phyloP scores from a whole-genome alignment of 2,329 filamentous ascomycete species.

The Paramyrothecium sp. region DNA sequence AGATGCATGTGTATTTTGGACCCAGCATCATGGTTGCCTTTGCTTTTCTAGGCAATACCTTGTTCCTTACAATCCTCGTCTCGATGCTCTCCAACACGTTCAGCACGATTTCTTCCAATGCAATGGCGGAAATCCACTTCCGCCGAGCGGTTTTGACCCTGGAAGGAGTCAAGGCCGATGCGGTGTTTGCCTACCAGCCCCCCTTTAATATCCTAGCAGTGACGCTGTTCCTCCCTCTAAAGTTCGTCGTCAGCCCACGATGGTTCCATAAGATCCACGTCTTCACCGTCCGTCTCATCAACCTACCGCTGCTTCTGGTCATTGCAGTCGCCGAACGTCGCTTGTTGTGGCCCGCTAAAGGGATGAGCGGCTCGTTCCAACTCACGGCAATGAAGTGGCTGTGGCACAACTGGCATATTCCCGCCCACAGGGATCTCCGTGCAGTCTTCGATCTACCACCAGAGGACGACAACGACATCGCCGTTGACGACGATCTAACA shows the following conservation, averaged over 20 bases:
- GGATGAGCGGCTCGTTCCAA: slow-evolving; percentile 13
- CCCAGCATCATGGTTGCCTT: slow-evolving; percentile 80
- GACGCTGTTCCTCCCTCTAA: slow-evolving; percentile 71
- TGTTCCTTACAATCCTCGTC: slow-evolving; percentile 86
- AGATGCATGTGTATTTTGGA: slow-evolving; percentile 78
- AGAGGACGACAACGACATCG: slow-evolving; percentile 59
- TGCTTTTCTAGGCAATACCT: slow-evolving; percentile 80
- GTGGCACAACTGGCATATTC: slow-evolving; percentile 68
- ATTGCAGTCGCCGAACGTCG: slow-evolving; percentile 71
- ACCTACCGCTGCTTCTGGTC: slow-evolving; percentile 70
- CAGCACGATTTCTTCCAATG: slow-evolving; percentile 72
- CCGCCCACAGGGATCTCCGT: slow-evolving; percentile 69
- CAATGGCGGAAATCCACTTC: slow-evolving; percentile 81
- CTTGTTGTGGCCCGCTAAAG: slow-evolving; percentile 55
- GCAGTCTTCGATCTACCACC: slow-evolving; percentile 72
- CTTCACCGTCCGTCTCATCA: slow-evolving; percentile 69
- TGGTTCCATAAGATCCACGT: slow-evolving; percentile 94
- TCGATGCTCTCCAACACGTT: slow-evolving; percentile 87
- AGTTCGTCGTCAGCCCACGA: slow-evolving; percentile 72
- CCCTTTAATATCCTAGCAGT: slow-evolving; percentile 82
- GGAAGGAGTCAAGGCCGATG: slow-evolving; percentile 82
- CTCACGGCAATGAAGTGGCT: slow-evolving; percentile 43
- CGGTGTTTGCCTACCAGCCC: slow-evolving; percentile 78
- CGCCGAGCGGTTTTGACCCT: slow-evolving; percentile 78
- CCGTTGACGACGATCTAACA: slow-evolving; percentile 58